A percentile compares a stretch with the other conserved stretches of the same genome.
Evolutionary conservation across 1,139 yeast genomes (phyloP).

Genomic region (Saccharomyces hybrid): DNA sequence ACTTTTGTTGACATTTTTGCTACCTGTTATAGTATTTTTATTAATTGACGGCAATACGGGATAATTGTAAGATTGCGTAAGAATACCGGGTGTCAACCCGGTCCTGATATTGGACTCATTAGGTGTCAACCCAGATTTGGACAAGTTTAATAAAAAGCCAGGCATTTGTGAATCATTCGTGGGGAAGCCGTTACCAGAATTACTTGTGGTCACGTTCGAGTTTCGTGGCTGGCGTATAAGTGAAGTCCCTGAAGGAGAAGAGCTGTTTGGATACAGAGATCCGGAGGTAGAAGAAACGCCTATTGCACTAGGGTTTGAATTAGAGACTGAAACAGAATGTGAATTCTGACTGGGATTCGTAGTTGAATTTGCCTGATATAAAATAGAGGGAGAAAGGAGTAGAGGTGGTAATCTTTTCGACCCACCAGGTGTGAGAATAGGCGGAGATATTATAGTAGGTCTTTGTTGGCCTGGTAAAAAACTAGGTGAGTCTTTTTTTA

Average conservation of each 20-base stretch:
- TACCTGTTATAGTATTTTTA: slow-evolving; percentile 39
- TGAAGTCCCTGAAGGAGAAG: background rate
- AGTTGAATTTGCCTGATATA: slow-evolving; percentile 18
- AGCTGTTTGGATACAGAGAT: background rate
- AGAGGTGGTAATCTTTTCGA: slow-evolving; percentile 54
- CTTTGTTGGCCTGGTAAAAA: slow-evolving; percentile 13
- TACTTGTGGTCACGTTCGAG: background rate
- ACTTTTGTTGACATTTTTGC: slow-evolving; percentile 16
- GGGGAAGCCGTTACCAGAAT: background rate
- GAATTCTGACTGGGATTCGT: slow-evolving; percentile 27
- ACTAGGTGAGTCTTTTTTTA: slow-evolving; percentile 14
- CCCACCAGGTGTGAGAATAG: slow-evolving; percentile 51
- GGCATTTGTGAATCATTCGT: slow-evolving; percentile 10
- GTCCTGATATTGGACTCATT: slow-evolving; percentile 60
- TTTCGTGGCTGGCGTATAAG: background rate
- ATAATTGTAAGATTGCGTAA: slow-evolving; percentile 17
- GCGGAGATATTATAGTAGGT: slow-evolving; percentile 38
- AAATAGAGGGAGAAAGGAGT: slow-evolving; percentile 32
- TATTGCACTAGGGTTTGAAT: slow-evolving; percentile 10
- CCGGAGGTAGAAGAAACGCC: slow-evolving; percentile 18
- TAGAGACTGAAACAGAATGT: background rate
- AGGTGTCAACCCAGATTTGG: slow-evolving; percentile 60
- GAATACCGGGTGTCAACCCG: slow-evolving; percentile 50
- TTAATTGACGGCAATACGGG: slow-evolving; percentile 32
- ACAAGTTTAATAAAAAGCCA: slow-evolving; percentile 26